These are phyloP conservation scores for Cicer arietinum DNA, from an alignment of 306 rosid genomes.

Conservation along the genomic window DNA sequence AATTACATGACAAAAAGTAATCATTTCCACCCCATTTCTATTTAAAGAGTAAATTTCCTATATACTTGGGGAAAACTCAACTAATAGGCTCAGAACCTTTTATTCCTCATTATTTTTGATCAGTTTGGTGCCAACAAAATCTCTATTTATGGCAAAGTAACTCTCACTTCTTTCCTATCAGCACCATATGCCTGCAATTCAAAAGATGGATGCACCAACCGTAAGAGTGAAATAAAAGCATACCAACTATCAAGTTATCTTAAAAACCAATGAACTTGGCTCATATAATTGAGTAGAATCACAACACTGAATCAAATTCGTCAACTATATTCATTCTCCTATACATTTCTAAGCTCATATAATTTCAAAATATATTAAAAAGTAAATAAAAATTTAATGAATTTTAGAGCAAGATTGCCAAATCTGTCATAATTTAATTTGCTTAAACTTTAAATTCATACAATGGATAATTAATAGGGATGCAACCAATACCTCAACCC, in stretches of 20 bases:
- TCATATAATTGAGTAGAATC: slow-evolving; percentile 6
- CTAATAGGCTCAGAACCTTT: slow-evolving; percentile 49
- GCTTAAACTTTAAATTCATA: not conserved
- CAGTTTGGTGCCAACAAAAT: slow-evolving; percentile 27
- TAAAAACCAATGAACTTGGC: not conserved
- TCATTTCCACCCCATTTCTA: slow-evolving; percentile 45
- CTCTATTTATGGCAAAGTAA: slow-evolving; percentile 61
- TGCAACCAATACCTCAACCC: slow-evolving; percentile 68
- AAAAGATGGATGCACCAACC: slow-evolving; percentile 30
- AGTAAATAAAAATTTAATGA: not conserved
- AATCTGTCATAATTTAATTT: not conserved
- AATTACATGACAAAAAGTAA: slow-evolving; percentile 48
- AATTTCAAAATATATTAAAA: slow-evolving; percentile 3
- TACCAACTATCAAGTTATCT: slow-evolving; percentile 2
- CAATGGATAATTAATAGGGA: not conserved
- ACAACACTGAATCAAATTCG: not conserved
- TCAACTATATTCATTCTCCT: slow-evolving; percentile 1
- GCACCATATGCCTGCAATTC: slow-evolving; percentile 72
- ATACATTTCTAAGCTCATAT: not conserved
- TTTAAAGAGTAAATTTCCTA: slow-evolving; percentile 55
- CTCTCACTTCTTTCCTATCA: slow-evolving; percentile 84
- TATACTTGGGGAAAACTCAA: slow-evolving; percentile 42
- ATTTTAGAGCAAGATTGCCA: slow-evolving; percentile 6
- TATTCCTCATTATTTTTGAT: slow-evolving; percentile 48
- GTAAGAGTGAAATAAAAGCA: slow-evolving; percentile 24